These are phyloP conservation scores for Sphagnum fallax DNA, from an alignment of 228 moss, liverwort and hornwort species.

Conservation along the genomic window DNA sequence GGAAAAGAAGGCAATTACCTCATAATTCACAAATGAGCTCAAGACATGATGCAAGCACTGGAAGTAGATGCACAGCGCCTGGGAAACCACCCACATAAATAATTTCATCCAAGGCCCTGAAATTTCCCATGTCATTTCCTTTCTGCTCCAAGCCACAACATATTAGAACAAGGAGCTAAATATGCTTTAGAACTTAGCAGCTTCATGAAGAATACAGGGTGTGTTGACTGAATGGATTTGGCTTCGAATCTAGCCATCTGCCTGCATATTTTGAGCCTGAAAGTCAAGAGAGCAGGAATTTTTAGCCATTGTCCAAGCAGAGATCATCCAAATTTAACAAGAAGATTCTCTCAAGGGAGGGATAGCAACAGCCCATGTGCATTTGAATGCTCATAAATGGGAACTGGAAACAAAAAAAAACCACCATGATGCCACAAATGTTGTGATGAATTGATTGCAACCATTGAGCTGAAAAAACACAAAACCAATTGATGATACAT, in stretches of 20 bases:
- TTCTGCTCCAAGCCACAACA: constrained; percentile 39
- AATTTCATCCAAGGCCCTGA: constrained; percentile 64
- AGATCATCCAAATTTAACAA: too few species aligned
- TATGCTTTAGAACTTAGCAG: not conserved
- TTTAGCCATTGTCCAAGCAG: constrained; percentile 54
- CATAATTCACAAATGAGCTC: constrained; percentile 57
- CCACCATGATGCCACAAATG: too few species aligned
- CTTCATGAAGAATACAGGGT: too few species aligned
- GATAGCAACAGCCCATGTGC: constrained; percentile 24
- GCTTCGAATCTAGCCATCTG: not conserved
- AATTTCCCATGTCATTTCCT: constrained; percentile 69
- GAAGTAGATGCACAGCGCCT: constrained; percentile 42
- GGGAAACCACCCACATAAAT: constrained; percentile 60
- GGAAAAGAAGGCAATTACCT: constrained; percentile 21
- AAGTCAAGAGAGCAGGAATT: too few species aligned
- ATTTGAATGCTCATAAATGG: constrained; percentile 67
- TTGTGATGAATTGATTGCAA: not conserved
- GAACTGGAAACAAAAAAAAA: constrained; percentile 27
- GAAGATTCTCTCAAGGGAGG: too few species aligned
- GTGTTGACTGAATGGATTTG: too few species aligned
- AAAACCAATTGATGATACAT: too few species aligned
- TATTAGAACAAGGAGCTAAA: not conserved
- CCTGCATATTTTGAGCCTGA: not conserved
- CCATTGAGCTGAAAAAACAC: too few species aligned
- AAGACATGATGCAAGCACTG: constrained; percentile 37